Evolutionary conservation across 257 asterid species (phyloP).

Genomic region (Solanum corneliomulleri): DNA sequence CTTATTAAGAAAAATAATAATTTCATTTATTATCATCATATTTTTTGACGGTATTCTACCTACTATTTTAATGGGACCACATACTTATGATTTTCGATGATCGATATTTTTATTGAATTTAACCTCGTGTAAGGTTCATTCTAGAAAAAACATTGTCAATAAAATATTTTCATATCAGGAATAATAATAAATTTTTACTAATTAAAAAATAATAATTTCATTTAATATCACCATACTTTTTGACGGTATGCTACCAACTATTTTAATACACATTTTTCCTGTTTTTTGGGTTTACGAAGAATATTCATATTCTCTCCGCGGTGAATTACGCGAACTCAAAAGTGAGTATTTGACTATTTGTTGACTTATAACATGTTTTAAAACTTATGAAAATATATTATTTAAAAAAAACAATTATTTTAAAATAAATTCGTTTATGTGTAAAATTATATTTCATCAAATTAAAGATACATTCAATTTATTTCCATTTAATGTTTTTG

Average conservation of each 20-base stretch:
- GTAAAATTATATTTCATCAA: background rate
- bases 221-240: too few species aligned
- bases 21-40: too few species aligned
- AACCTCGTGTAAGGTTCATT: too few species aligned
- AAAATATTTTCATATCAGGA: too few species aligned
- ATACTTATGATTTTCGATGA: too few species aligned
- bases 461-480: background rate
- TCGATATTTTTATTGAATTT: too few species aligned
- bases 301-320: background rate
- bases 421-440: background rate
- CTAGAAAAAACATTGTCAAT: too few species aligned
- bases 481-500: background rate
- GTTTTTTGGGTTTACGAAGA: background rate
- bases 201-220: background rate
- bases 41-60: background rate
- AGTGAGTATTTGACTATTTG: background rate
- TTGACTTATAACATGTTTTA: background rate
- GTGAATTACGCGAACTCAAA: background rate
- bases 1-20: too few species aligned
- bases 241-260: too few species aligned
- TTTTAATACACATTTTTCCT: background rate
- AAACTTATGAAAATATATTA: too few species aligned
- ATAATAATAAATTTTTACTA: too few species aligned
- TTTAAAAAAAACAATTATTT: too few species aligned
- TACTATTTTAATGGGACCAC: background rate